Conservation (phyloP, 495 filamentous ascomycete genomes). For the Penicillium macrosclerotiorum region DNA sequence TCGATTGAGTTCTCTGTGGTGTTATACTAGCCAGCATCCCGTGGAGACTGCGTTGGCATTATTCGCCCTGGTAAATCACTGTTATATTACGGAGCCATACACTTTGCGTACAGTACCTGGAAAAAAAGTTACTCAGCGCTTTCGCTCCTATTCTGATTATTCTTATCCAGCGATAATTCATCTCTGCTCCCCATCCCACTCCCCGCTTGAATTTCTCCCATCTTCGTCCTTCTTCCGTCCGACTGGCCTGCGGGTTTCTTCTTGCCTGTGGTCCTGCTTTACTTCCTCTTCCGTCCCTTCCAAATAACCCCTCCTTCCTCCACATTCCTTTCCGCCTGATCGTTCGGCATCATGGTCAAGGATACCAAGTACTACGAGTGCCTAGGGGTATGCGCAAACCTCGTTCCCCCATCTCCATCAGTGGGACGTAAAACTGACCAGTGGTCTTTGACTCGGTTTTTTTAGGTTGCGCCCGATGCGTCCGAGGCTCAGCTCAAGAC, state of each 20-base stretch:
- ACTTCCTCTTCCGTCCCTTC: conserved; percentile 8
- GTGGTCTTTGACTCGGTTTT: conserved; percentile 21
- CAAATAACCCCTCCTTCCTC: conserved; percentile 13
- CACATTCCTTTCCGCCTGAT: conserved; percentile 13
- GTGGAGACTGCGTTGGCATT: neutral
- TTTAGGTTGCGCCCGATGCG: conserved; percentile 67
- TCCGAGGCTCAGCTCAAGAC: conserved; percentile 80
- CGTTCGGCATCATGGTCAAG: conserved; percentile 70
- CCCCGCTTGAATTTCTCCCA: conserved; percentile 10
- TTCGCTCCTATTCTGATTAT: conserved; percentile 10
- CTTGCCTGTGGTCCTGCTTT: conserved; percentile 4
- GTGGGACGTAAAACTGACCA: neutral
- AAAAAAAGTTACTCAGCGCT: conserved; percentile 31
- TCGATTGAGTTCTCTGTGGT: no score
- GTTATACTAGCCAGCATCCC: no score
- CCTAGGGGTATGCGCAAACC: conserved; percentile 66
- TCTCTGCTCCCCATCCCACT: conserved; percentile 5
- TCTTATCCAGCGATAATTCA: conserved; percentile 23
- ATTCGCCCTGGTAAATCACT: conserved; percentile 21
- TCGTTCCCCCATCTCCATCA: neutral
- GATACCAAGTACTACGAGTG: conserved; percentile 85
- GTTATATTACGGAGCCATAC: conserved; percentile 15
- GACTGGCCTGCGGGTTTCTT: conserved; percentile 8
- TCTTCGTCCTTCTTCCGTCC: conserved; percentile 12
- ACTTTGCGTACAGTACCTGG: conserved; percentile 21